Evolutionary conservation across 495 filamentous ascomycete genomes (phyloP).

Genomic region (Pyrenopolyporus hunteri): DNA sequence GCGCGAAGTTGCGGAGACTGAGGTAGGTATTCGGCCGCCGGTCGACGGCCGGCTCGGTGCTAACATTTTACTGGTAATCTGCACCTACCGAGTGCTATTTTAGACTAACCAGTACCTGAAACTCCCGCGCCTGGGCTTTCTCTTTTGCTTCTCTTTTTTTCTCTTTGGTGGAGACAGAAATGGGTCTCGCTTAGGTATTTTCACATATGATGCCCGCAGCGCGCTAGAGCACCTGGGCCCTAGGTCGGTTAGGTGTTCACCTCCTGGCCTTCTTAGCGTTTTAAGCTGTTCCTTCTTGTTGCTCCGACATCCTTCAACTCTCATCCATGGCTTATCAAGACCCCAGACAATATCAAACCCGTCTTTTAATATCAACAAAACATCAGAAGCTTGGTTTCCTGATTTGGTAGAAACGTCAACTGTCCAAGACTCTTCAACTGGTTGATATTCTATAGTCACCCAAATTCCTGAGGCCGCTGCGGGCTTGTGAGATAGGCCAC

Average conservation of each 20-base stretch:
- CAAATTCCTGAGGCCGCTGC: too few relatives aligned
- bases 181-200: slow-evolving; percentile 8
- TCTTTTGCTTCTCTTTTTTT: neutral
- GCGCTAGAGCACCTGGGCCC: too few relatives aligned
- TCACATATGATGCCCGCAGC: too few relatives aligned
- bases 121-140: slow-evolving; percentile 23
- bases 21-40: neutral
- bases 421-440: neutral
- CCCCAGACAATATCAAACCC: slow-evolving; percentile 10
- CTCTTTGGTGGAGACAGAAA: slow-evolving; percentile 4
- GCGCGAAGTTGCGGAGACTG: too few relatives aligned
- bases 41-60: slow-evolving; percentile 6
- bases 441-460: too few relatives aligned
- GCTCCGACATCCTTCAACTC: slow-evolving; percentile 19
- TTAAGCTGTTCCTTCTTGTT: slow-evolving; percentile 18
- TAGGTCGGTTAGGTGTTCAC: too few relatives aligned
- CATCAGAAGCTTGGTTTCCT: slow-evolving; percentile 9
- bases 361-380: slow-evolving; percentile 22
- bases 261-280: slow-evolving; percentile 10
- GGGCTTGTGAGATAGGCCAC: too few relatives aligned
- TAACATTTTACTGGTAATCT: slow-evolving; percentile 16
- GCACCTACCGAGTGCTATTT: slow-evolving; percentile 21
- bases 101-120: slow-evolving; percentile 29
- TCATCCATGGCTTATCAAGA: slow-evolving; percentile 8
- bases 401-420: neutral